Conservation (phyloP, 495 filamentous ascomycete species). For the Lepraria neglecta region DNA sequence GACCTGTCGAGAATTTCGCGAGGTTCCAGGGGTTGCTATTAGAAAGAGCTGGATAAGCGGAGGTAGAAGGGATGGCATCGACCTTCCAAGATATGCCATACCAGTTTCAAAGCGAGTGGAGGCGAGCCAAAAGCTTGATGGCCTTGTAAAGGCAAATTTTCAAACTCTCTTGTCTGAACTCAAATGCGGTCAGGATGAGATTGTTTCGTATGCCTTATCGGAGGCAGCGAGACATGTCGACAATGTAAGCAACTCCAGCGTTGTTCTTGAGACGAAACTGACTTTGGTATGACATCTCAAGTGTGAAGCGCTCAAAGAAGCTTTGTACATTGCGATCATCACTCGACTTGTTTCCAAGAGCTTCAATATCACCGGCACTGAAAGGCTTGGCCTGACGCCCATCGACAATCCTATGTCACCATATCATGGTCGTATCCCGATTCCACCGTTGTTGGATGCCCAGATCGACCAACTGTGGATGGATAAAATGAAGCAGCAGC, state of each 20-base stretch:
- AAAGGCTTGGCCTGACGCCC: background rate
- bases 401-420: background rate
- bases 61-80: background rate
- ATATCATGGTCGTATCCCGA: conserved; percentile 6
- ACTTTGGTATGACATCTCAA: background rate
- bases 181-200: background rate
- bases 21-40: background rate
- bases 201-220: background rate
- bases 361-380: conserved; percentile 5
- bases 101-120: background rate
- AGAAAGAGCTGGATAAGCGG: background rate
- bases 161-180: background rate
- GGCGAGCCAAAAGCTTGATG: background rate
- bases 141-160: background rate
- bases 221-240: conserved; percentile 7
- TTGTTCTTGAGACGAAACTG: background rate
- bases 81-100: background rate
- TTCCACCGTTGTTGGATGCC: conserved; percentile 13
- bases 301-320: background rate
- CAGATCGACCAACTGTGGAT: conserved; percentile 10
- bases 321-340: conserved; percentile 4
- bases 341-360: conserved; percentile 12
- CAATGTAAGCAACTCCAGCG: background rate
- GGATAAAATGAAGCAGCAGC: background rate
- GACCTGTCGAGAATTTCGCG: background rate